phyloP scores from a whole-genome alignment of 805 yeast genomes.

The Peterozyma toletana region DNA sequence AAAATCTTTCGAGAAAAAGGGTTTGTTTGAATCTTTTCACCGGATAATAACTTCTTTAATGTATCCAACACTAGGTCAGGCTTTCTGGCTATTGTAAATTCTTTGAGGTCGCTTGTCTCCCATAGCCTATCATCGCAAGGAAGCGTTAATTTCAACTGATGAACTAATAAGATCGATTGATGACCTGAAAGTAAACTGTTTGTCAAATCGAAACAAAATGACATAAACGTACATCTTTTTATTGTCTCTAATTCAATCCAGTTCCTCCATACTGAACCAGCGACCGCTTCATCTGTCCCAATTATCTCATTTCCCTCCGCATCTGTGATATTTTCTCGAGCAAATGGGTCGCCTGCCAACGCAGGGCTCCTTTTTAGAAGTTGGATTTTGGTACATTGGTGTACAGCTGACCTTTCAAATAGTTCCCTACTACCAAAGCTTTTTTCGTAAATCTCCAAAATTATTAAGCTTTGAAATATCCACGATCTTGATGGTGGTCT shows the following conservation, averaged over 20 bases:
- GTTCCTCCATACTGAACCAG: slow-evolving; percentile 25
- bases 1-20: too few relatives aligned
- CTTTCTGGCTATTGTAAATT: too few relatives aligned
- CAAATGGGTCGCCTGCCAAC: slow-evolving; percentile 31
- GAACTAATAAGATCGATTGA: slow-evolving; percentile 20
- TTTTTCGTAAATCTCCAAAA: slow-evolving; percentile 41
- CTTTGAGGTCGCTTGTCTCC: too few relatives aligned
- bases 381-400: slow-evolving; percentile 46
- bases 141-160: slow-evolving; percentile 44
- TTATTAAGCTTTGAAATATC: slow-evolving; percentile 38
- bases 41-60: too few relatives aligned
- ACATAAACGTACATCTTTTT: slow-evolving; percentile 50
- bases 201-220: too few relatives aligned
- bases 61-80: too few relatives aligned
- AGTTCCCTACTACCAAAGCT: slow-evolving; percentile 31
- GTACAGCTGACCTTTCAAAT: slow-evolving; percentile 44
- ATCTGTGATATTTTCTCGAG: slow-evolving; percentile 17
- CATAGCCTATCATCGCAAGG: slow-evolving; percentile 29
- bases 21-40: too few relatives aligned
- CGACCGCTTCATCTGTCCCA: neutral
- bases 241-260: slow-evolving; percentile 74
- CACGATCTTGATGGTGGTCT: slow-evolving; percentile 35
- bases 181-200: too few relatives aligned
- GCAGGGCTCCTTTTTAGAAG: slow-evolving; percentile 38
- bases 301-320: slow-evolving; percentile 10